Base-by-base conservation (phyloP, 176 grass and related monocot species). In the Aegilops speltoides region DNA sequence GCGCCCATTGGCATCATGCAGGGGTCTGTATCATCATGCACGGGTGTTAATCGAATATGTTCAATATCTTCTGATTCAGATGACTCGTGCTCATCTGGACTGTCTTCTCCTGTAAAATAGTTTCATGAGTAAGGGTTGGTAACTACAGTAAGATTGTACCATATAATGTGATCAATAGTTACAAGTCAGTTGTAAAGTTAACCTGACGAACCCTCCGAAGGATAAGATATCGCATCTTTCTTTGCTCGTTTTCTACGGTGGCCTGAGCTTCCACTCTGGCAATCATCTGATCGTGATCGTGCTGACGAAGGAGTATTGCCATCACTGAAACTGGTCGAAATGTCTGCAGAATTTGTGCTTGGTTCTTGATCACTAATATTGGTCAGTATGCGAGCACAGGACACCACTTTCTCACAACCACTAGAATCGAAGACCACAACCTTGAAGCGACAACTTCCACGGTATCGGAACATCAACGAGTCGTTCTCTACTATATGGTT, bases 401-500 rank as follows among this genome's bases (percentile, higher is more conserved):
- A 19, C 38, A 82, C 31, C 2, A 68, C 40, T 89, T 90, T 91
- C 83, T 91, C 85, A 19, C 84, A 86, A 2, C 77, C 87, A 48
- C 28, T 65, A 6, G 59, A 11, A 77, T 91, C 87, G 8, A 93
- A 73, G 15, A 93, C 86, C 62, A 62, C 12, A 37, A 88, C 87
- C 73, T 90, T 69, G 57, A 91, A 96, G 54, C 14, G 14, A 17
- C 61, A 86, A 1, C 62, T 7, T 22, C 77, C 82, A 23, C 70
- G 34, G 7, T 87, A 71, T 17, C 23, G 82, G 32, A 96, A 96
- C 68, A 90, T 2, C 77, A 96, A 25, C 8, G 50, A n/a, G 23
- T 91, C 79, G 50, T 80, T 84, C 36, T 91, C 62, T 61, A 67
- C 36, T 73, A 91, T 83, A 40, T 81, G 20, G 52, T 93, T 80